Evolutionary conservation across 129 eudicot species (phyloP).

Genomic region (Oenanthe sinensis): DNA sequence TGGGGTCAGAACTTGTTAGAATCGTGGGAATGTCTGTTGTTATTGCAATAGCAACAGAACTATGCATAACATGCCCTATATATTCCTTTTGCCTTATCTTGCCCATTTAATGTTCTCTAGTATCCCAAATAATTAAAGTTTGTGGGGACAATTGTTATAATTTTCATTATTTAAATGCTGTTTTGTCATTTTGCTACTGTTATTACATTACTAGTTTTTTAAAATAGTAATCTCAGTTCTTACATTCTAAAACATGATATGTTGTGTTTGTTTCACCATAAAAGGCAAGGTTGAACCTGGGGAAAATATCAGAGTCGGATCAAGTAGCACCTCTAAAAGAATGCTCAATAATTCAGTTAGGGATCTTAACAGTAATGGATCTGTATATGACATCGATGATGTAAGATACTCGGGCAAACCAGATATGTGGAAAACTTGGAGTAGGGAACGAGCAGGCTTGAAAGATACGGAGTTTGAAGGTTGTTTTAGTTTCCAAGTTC

Average conservation of each 20-base stretch:
- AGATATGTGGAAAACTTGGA: slow-evolving; percentile 59
- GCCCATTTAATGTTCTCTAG: not conserved
- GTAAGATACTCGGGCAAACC: slow-evolving; percentile 21
- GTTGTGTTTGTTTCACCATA: slow-evolving; percentile 18
- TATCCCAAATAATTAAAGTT: not conserved
- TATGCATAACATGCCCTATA: not conserved
- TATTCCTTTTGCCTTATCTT: not conserved
- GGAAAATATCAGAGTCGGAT: slow-evolving; percentile 10
- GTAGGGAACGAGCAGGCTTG: slow-evolving; percentile 41
- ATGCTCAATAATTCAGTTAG: slow-evolving; percentile 1
- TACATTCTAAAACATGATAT: slow-evolving; percentile 15
- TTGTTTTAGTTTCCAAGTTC: not conserved
- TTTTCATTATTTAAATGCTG: not conserved
- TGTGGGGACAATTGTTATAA: not conserved
- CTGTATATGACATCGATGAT: slow-evolving; percentile 4
- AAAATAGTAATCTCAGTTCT: not conserved
- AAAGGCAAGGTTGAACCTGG: slow-evolving; percentile 34
- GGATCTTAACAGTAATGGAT: slow-evolving; percentile 14
- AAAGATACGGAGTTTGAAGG: slow-evolving; percentile 47
- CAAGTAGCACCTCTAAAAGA: slow-evolving; percentile 10
- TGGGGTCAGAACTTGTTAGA: not conserved
- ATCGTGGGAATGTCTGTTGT: not conserved
- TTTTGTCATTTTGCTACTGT: not conserved
- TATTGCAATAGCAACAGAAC: not conserved
- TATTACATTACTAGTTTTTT: not conserved